A percentile compares a stretch with the other conserved stretches of the same genome.
phyloP scores from a whole-genome alignment of 148 eudicot species.

The Chenopodium album region DNA sequence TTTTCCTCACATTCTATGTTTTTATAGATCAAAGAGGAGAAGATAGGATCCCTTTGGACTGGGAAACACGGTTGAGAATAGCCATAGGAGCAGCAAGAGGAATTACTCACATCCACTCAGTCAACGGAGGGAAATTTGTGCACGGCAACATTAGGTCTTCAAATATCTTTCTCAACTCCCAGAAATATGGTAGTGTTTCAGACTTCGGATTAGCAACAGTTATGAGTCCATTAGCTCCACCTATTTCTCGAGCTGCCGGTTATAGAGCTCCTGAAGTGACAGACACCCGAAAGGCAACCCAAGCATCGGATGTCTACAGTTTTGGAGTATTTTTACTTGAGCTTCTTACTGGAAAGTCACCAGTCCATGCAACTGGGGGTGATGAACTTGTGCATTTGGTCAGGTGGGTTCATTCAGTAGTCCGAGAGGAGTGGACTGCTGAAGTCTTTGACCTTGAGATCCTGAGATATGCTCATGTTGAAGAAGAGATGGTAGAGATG shows the following conservation, averaged over 20 bases:
- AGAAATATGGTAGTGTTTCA: constrained; percentile 58
- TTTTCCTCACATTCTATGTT: neutral
- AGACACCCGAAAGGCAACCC: constrained; percentile 72
- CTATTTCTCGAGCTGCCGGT: constrained; percentile 76
- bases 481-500: constrained; percentile 89
- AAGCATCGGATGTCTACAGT: constrained; percentile 79
- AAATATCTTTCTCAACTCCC: constrained; percentile 69
- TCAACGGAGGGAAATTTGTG: constrained; percentile 60
- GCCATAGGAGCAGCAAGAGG: constrained; percentile 82
- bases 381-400: constrained; percentile 69
- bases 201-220: constrained; percentile 70
- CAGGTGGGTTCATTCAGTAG: constrained; percentile 83
- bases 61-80: constrained; percentile 73
- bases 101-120: constrained; percentile 62
- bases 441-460: constrained; percentile 86
- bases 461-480: constrained; percentile 63
- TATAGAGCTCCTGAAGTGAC: constrained; percentile 85
- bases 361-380: constrained; percentile 54
- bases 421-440: constrained; percentile 77
- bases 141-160: constrained; percentile 88
- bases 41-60: constrained; percentile 60
- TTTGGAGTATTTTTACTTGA: constrained; percentile 83
- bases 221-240: constrained; percentile 69
- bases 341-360: constrained; percentile 78
- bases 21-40: constrained; percentile 67